These are phyloP conservation scores for Ormosia semicastrata DNA, from an alignment of 306 rosid species.

Conservation along the genomic window DNA sequence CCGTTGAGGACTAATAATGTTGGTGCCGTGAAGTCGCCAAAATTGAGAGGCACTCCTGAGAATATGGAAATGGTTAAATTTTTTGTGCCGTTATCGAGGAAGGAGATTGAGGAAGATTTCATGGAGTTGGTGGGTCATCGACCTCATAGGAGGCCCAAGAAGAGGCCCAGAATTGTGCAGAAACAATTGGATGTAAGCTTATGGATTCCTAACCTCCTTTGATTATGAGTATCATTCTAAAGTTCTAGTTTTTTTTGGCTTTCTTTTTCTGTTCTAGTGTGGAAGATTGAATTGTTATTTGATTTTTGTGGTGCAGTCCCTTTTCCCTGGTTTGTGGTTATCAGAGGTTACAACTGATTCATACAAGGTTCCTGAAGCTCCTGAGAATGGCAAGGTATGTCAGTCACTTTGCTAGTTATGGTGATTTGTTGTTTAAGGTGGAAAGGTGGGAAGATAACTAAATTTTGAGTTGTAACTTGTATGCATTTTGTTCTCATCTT, in stretches of 20 bases:
- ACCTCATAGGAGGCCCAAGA: slow-evolving; percentile 81
- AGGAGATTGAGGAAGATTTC: slow-evolving; percentile 90
- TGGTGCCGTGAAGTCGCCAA: slow-evolving; percentile 44
- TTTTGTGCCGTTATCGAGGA: slow-evolving; percentile 51
- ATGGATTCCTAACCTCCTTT: not conserved
- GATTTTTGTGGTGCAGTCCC: slow-evolving; percentile 33
- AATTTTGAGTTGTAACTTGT: not conserved
- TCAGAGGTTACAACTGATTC: slow-evolving; percentile 64
- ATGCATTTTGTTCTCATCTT: not conserved
- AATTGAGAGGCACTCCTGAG: slow-evolving; percentile 43
- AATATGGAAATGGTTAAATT: slow-evolving; percentile 56
- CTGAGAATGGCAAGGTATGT: slow-evolving; percentile 72
- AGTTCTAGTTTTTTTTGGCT: not conserved
- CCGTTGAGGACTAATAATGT: slow-evolving; percentile 47
- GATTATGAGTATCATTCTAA: not conserved
- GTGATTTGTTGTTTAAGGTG: not conserved
- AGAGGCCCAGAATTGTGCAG: slow-evolving; percentile 60
- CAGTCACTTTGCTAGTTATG: not conserved
- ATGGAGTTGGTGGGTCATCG: slow-evolving; percentile 56
- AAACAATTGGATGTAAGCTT: slow-evolving; percentile 68
- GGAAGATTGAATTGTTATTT: not conserved
- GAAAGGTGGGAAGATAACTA: not conserved
- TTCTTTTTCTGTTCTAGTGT: not conserved
- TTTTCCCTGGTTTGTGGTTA: slow-evolving; percentile 79
- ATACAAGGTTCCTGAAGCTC: slow-evolving; percentile 57